Percentiles rank a stretch among this genome's conserved stretches.
These are phyloP conservation scores for Cercospora beticola DNA, from an alignment of 2,329 filamentous ascomycete genomes.

Conservation along the genomic window DNA sequence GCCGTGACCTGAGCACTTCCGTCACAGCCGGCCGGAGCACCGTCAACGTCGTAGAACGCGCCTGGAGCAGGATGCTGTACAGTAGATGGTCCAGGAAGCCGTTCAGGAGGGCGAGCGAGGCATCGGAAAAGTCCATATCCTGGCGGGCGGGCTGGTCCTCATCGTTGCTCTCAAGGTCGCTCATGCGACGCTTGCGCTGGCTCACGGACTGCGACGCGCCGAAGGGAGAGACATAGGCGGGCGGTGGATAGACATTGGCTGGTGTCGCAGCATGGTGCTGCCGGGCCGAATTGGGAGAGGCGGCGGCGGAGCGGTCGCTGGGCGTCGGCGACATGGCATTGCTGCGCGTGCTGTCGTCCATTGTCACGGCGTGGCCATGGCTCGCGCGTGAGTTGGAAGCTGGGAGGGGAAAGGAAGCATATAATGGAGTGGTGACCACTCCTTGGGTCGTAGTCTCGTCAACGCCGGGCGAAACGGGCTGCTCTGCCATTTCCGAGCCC, in stretches of 20 bases:
- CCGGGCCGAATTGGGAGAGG: constrained; percentile 16
- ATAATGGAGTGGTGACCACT: constrained; percentile 11
- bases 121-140: constrained; percentile 68
- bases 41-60: constrained; percentile 73
- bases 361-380: constrained; percentile 7
- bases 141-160: constrained; percentile 61
- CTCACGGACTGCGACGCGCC: constrained; percentile 91
- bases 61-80: constrained; percentile 80
- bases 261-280: constrained; percentile 24
- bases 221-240: constrained; percentile 82
- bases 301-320: not conserved
- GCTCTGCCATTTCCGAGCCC: not conserved
- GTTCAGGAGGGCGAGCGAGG: constrained; percentile 78
- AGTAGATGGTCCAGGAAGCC: constrained; percentile 90
- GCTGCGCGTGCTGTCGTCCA: constrained; percentile 11
- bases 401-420: constrained; percentile 18
- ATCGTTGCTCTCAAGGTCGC: constrained; percentile 54
- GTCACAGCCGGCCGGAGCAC: constrained; percentile 77
- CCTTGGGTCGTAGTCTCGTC: constrained; percentile 1
- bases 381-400: constrained; percentile 13
- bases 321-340: constrained; percentile 18
- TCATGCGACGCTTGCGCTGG: constrained; percentile 71
- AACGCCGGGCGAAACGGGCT: not conserved
- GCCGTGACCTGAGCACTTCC: constrained; percentile 83
- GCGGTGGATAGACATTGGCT: constrained; percentile 63